Evolutionary conservation across 768 basidiomycete species (phyloP), one percentile per base, ranked within the genome.

Genomic region (Cantharellus cinnabarinus): DNA sequence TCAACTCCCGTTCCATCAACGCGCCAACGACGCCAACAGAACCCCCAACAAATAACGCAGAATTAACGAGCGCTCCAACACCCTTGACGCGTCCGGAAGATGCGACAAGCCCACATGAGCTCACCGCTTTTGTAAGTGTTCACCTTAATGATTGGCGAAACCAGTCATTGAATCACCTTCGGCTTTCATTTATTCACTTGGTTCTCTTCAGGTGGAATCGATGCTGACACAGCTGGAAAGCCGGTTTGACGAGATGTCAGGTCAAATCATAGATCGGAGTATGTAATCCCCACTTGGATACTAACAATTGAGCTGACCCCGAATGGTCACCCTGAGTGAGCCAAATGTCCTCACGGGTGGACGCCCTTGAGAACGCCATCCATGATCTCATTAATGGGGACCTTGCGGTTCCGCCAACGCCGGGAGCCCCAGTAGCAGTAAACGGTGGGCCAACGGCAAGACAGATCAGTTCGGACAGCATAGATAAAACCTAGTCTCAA

Each of bases 171-270:
- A 59, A 37, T 58, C 40, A 40, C 10, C 48, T 59, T 57, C 53
- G 41, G 48, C 42, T 52, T 53, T 20, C 50, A 42, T 50, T 56
- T 42, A 56, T 7, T 37, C 35, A 56, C 41, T 56, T 20, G 38
- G 39, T 37, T 48, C 40, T 34, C 50, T 42, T 37, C 10, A 93
- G 90, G 89, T 94, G 7, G 91, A 95, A 70, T 84, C 80, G 7
- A 72, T 95, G 29, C 71, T 95, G 5, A 85, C 88, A 64, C 85
- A 91, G 65, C 75, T 95, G n/a, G 90, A 95, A 66, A 65, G 77
- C 54, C 87, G 87, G 63, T 94, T 95, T 65, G 89, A 94, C 65
- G 85, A 89, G 57, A 93, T 93, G 89, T 93, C 89, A 40, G 75
- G 75, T 20, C 85, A 93, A 68, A 87, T 95, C 62, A 75, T 94